A percentile compares a stretch with the other conserved stretches of the same genome.
Evolutionary conservation across 2,329 filamentous ascomycete genomes (phyloP).

Genomic region (Coniochaeta sp.): DNA sequence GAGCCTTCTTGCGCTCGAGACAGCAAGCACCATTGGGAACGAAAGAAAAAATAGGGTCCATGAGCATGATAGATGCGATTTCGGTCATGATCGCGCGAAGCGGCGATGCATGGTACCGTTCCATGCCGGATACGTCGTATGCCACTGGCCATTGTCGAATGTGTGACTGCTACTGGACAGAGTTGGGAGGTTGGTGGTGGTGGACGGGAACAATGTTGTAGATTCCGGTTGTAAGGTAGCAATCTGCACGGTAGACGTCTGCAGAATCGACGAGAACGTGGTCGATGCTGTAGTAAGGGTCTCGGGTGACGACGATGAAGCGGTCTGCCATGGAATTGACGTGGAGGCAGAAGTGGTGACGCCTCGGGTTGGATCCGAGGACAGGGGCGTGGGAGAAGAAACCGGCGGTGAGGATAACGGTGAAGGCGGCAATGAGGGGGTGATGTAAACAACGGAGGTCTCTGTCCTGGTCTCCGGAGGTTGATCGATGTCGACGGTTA

Average conservation of each 20-base stretch:
- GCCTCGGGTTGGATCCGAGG: background rate
- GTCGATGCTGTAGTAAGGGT: conserved; percentile 3
- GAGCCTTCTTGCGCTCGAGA: background rate
- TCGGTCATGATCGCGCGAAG: background rate
- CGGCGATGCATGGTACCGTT: conserved; percentile 25
- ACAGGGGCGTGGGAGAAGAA: background rate
- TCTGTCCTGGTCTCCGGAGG: conserved; percentile 5
- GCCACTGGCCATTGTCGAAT: conserved; percentile 36
- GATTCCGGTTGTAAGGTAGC: background rate
- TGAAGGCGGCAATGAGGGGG: background rate
- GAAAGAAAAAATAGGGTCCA: background rate
- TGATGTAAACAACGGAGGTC: conserved; percentile 8
- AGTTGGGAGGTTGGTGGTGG: conserved; percentile 13
- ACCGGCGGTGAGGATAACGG: background rate
- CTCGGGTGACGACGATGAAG: conserved; percentile 6
- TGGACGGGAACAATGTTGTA: background rate
- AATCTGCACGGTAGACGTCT: background rate
- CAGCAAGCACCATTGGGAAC: background rate
- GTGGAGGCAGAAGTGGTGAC: conserved; percentile 4
- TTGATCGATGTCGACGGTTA: conserved; percentile 19
- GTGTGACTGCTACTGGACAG: conserved; percentile 7
- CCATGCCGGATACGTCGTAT: conserved; percentile 36
- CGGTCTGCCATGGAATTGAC: conserved; percentile 7
- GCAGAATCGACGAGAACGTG: conserved; percentile 1
- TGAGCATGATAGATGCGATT: background rate